Conservation (phyloP, 2,329 filamentous ascomycete species). For the Hirsutella rhossiliensis region DNA sequence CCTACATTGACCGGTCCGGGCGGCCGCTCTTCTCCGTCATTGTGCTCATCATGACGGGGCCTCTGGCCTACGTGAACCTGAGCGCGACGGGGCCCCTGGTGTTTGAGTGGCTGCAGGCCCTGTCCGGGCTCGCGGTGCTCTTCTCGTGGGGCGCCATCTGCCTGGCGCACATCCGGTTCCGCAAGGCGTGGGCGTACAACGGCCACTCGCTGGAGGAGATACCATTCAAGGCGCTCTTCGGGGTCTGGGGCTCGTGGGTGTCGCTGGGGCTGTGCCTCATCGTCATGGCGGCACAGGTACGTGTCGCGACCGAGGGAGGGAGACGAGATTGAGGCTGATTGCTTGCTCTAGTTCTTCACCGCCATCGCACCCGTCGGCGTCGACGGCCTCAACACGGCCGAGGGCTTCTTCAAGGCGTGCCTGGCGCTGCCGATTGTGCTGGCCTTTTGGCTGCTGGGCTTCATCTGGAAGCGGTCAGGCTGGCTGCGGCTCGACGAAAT, state of each 20-base stretch:
- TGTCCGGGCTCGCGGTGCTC: conserved; percentile 50
- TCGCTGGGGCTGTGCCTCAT: conserved; percentile 44
- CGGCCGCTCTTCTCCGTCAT: conserved; percentile 35
- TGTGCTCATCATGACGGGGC: conserved; percentile 32
- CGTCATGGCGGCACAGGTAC: conserved; percentile 37
- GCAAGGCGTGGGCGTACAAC: conserved; percentile 43
- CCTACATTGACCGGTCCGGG: conserved; percentile 40
- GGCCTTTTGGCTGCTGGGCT: conserved; percentile 42
- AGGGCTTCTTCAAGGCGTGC: conserved; percentile 42
- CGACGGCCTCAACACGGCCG: conserved; percentile 21
- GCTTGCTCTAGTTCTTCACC: conserved; percentile 27
- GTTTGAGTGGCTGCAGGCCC: conserved; percentile 52
- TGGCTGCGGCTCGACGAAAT: conserved; percentile 49
- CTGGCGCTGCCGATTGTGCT: conserved; percentile 41
- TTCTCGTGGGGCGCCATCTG: conserved; percentile 58
- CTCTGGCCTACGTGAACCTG: conserved; percentile 34
- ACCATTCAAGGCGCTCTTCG: conserved; percentile 47
- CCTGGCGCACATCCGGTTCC: conserved; percentile 56
- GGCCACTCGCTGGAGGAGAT: conserved; percentile 52
- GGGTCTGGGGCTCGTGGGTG: conserved; percentile 49
- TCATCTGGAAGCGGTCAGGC: conserved; percentile 50
- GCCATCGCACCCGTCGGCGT: conserved; percentile 27
- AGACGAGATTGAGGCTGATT: not conserved
- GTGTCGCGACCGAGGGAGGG: conserved; percentile 10
- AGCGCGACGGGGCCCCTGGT: conserved; percentile 34